Percentiles rank a stretch among this genome's conserved stretches.
Conservation (phyloP, 768 basidiomycete species). For the Russula vinacea region DNA sequence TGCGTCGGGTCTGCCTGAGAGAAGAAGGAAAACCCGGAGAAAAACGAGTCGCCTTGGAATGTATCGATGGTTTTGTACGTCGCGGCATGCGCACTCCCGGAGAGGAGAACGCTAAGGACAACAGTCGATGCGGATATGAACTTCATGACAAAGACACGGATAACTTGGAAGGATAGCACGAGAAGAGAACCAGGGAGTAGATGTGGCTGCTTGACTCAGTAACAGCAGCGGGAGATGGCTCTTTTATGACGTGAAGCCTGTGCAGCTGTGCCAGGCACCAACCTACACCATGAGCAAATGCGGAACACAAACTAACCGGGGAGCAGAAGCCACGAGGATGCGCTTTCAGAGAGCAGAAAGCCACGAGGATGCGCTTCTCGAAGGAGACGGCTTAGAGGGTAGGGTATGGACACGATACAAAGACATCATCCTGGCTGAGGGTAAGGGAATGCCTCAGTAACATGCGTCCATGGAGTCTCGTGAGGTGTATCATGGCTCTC, state of each 20-base stretch:
- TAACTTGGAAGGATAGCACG: neutral
- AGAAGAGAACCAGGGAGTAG: neutral
- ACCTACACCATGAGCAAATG: neutral
- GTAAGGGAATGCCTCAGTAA: neutral
- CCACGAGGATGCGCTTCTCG: neutral
- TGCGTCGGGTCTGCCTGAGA: constrained; percentile 59
- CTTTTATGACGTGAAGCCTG: constrained; percentile 19
- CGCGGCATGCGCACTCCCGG: constrained; percentile 44
- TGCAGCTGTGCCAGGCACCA: neutral
- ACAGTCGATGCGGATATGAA: neutral
- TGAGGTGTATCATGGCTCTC: neutral
- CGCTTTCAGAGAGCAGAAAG: neutral
- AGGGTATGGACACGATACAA: neutral
- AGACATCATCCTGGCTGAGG: neutral
- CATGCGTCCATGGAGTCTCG: neutral
- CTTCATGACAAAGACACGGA: neutral
- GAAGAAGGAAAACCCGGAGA: constrained; percentile 49
- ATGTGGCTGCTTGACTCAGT: neutral
- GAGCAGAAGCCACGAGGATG: neutral
- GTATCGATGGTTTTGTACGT: constrained; percentile 49
- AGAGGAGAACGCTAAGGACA: constrained; percentile 7
- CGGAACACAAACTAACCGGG: neutral
- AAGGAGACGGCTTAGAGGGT: neutral
- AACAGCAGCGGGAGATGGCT: neutral
- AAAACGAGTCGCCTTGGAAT: constrained; percentile 47